Evolutionary conservation across 2,329 filamentous ascomycete genomes (phyloP).

Genomic region (Amauroascus verrucosus): DNA sequence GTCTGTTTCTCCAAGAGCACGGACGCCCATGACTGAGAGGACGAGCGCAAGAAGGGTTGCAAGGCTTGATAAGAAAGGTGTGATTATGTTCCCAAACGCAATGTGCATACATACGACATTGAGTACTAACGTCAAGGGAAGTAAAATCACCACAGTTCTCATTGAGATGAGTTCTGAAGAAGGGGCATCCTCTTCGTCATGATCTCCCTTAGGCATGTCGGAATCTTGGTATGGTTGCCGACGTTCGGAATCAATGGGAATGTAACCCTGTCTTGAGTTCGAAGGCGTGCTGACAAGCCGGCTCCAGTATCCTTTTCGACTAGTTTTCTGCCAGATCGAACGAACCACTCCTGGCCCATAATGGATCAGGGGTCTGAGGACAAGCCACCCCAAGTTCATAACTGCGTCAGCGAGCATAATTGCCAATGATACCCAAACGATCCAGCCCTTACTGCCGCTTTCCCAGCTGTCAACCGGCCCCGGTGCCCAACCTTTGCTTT

Average conservation of each 20-base stretch:
- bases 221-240: constrained; percentile 23
- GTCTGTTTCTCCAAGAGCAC: constrained; percentile 68
- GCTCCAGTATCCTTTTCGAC: constrained; percentile 21
- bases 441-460: constrained; percentile 91
- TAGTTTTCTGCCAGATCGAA: constrained; percentile 23
- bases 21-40: constrained; percentile 54
- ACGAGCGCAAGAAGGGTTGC: constrained; percentile 76
- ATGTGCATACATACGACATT: constrained; percentile 73
- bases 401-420: constrained; percentile 96
- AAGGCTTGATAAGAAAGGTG: constrained; percentile 61
- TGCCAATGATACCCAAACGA: constrained; percentile 88
- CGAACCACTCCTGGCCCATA: constrained; percentile 33
- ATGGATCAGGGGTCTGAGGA: constrained; percentile 52
- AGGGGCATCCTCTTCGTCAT: constrained; percentile 66
- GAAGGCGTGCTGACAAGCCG: constrained; percentile 16
- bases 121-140: constrained; percentile 64
- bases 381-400: constrained; percentile 72
- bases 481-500: constrained; percentile 76
- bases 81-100: constrained; percentile 74
- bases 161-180: constrained; percentile 68
- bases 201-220: constrained; percentile 21
- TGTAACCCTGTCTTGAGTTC: constrained; percentile 12
- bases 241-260: constrained; percentile 21
- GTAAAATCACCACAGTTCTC: constrained; percentile 60
- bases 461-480: constrained; percentile 83